Evolutionary conservation across 164 flowering plant genomes (phyloP).

Genomic region (Aristolochia fimbriata): DNA sequence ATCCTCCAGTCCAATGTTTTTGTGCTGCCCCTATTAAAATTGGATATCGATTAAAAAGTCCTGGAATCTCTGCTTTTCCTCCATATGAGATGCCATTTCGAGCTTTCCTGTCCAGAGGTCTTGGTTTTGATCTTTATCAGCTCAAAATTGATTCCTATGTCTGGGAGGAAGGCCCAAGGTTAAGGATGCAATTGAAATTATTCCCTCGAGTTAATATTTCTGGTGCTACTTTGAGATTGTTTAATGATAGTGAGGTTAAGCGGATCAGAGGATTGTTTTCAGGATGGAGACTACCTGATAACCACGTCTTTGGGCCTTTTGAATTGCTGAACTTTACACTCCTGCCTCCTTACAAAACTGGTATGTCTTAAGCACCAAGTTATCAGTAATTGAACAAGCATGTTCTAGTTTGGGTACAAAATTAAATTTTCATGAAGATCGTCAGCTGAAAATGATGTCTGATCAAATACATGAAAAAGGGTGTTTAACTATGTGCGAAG

Average conservation of each 20-base stretch:
- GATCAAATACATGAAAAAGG: conserved; percentile 1
- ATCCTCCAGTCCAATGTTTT: conserved; percentile 36
- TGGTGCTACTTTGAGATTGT: conserved; percentile 2
- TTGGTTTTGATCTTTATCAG: conserved; percentile 40
- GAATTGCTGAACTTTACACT: conserved; percentile 75
- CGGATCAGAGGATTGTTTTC: conserved; percentile 34
- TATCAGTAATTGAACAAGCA: not conserved
- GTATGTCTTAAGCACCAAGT: conserved; percentile 22
- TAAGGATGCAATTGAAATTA: conserved; percentile 53
- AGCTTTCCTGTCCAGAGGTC: conserved; percentile 41
- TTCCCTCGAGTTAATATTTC: conserved; percentile 37
- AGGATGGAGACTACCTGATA: conserved; percentile 36
- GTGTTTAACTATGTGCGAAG: not conserved
- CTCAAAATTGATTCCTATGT: conserved; percentile 27
- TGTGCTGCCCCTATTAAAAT: conserved; percentile 73
- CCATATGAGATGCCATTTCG: conserved; percentile 38
- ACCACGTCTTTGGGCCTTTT: conserved; percentile 65
- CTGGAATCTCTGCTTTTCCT: conserved; percentile 54
- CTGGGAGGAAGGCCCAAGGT: conserved; percentile 77
- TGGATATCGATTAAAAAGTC: conserved; percentile 86
- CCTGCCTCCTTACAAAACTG: conserved; percentile 38
- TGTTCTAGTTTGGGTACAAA: too few species aligned
- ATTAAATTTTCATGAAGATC: not conserved
- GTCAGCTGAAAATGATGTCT: not conserved
- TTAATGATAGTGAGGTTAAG: conserved; percentile 48